These are phyloP conservation scores for Chrysanthemum lavandulifolium DNA, from an alignment of 129 eudicot genomes.

Conservation along the genomic window DNA sequence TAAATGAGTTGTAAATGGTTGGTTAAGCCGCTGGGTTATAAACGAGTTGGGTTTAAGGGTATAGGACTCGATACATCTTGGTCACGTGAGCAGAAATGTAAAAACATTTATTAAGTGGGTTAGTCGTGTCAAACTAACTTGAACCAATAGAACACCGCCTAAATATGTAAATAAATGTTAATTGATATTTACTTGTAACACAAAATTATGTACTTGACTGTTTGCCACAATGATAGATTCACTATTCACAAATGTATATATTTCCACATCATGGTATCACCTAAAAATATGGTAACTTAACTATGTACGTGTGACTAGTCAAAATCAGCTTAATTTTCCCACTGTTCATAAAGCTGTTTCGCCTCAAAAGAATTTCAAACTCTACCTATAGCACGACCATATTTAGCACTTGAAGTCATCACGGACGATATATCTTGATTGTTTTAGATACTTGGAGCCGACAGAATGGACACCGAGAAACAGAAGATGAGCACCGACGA, in stretches of 20 bases:
- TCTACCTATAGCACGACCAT: not conserved
- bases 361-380: not conserved
- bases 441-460: constrained; percentile 81
- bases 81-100: too few relatives aligned
- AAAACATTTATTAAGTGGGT: too few relatives aligned
- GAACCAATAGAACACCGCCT: not conserved
- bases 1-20: too few relatives aligned
- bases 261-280: constrained; percentile 8
- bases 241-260: constrained; percentile 21
- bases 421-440: constrained; percentile 81
- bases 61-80: too few relatives aligned
- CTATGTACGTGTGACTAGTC: constrained; percentile 20
- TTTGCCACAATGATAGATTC: constrained; percentile 2
- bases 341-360: not conserved
- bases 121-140: not conserved
- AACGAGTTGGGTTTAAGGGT: too few relatives aligned
- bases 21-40: too few relatives aligned
- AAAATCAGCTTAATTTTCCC: constrained; percentile 12
- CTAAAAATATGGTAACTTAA: constrained; percentile 2
- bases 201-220: constrained; percentile 15
- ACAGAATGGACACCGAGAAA: constrained; percentile 92
- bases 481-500: constrained; percentile 91
- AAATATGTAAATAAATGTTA: not conserved
- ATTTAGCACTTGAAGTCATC: constrained; percentile 23
- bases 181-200: constrained; percentile 7